A percentile compares a stretch with the other conserved stretches of the same genome.
phyloP scores from a whole-genome alignment of 2,329 filamentous ascomycete species.

The Macrophomina pseudophaseolina region DNA sequence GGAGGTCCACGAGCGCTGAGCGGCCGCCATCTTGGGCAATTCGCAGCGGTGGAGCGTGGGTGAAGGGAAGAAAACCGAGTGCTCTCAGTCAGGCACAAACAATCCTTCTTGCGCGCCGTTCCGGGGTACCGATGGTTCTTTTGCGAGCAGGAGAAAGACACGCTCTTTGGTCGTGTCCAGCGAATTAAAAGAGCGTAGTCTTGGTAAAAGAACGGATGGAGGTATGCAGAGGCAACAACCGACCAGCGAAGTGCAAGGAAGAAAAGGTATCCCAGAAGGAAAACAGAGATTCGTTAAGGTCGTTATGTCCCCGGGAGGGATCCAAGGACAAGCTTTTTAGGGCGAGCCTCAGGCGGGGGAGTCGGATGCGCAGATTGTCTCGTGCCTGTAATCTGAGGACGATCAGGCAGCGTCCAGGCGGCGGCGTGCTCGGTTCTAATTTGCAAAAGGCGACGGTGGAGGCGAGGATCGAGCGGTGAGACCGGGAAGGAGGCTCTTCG shows the following conservation, averaged over 20 bases:
- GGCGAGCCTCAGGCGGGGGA: constrained; percentile 2
- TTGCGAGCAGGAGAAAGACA: background rate
- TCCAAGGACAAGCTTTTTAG: constrained; percentile 17
- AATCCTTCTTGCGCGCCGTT: background rate
- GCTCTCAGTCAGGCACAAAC: background rate
- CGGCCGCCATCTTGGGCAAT: constrained; percentile 14
- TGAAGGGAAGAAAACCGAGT: background rate
- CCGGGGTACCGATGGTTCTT: background rate
- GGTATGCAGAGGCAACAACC: constrained; percentile 16
- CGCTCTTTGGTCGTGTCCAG: constrained; percentile 1
- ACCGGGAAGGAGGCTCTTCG: constrained; percentile 6
- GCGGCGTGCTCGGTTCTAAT: constrained; percentile 2
- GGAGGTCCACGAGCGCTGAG: constrained; percentile 35
- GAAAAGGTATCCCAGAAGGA: constrained; percentile 12
- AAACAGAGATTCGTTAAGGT: constrained; percentile 21
- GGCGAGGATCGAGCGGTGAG: background rate
- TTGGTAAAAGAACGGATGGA: constrained; percentile 20
- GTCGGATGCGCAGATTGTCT: constrained; percentile 18
- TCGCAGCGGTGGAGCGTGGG: background rate
- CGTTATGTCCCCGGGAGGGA: constrained; percentile 6
- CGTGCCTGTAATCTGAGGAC: constrained; percentile 17
- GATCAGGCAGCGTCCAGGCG: constrained; percentile 15
- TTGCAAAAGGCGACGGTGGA: background rate
- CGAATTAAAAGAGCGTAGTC: constrained; percentile 15
- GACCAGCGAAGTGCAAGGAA: constrained; percentile 25